These are phyloP conservation scores for Lecanosticta acicola DNA, from an alignment of 2,329 filamentous ascomycete species.

Conservation along the genomic window DNA sequence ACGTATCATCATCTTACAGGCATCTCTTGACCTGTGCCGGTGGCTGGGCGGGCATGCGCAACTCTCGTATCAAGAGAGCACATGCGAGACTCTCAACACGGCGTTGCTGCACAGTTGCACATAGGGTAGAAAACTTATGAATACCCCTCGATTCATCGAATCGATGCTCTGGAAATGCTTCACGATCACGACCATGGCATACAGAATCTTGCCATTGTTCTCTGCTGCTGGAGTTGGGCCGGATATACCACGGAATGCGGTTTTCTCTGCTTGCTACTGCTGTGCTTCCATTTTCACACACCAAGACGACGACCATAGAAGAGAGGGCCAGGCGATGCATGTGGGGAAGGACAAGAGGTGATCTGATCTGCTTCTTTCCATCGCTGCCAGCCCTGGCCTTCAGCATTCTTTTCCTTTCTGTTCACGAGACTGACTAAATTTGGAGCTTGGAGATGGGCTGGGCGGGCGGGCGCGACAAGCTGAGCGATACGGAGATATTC, in stretches of 20 bases:
- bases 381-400: too few relatives aligned
- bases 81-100: too few relatives aligned
- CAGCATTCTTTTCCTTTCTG: too few relatives aligned
- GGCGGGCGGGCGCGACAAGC: too few relatives aligned
- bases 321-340: too few relatives aligned
- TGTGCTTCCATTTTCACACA: too few relatives aligned
- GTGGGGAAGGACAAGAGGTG: too few relatives aligned
- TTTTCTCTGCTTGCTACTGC: neutral
- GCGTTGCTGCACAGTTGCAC: neutral
- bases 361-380: too few relatives aligned
- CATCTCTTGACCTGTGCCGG: neutral
- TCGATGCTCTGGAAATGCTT: neutral
- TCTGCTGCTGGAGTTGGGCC: slow-evolving; percentile 3
- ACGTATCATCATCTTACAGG: neutral
- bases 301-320: neutral
- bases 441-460: too few relatives aligned
- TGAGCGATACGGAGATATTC: too few relatives aligned
- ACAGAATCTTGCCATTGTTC: neutral
- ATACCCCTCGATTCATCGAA: neutral
- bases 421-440: too few relatives aligned
- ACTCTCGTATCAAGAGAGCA: too few relatives aligned
- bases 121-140: slow-evolving; percentile 1
- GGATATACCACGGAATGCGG: slow-evolving; percentile 13
- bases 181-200: slow-evolving; percentile 1
- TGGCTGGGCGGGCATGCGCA: neutral